A percentile compares a stretch with the other conserved stretches of the same genome.
These are phyloP conservation scores for Fusarium praegraminearum DNA, from an alignment of 2,329 filamentous ascomycete genomes.

Conservation along the genomic window DNA sequence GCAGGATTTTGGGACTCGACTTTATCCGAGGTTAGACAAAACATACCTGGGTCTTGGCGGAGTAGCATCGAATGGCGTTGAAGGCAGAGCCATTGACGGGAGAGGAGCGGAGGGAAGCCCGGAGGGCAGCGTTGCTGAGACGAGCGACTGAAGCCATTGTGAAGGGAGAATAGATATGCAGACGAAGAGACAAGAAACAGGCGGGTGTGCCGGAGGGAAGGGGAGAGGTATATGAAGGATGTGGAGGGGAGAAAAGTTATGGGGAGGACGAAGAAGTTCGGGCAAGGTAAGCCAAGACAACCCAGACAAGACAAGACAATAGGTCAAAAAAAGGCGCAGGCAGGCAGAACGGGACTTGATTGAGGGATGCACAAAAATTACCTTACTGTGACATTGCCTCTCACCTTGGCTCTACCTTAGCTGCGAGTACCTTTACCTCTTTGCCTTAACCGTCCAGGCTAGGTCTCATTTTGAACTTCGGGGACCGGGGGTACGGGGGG, in stretches of 20 bases:
- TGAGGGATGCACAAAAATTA: slow-evolving; percentile 31
- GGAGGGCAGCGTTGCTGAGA: slow-evolving; percentile 83
- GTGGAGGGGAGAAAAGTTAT: slow-evolving; percentile 48
- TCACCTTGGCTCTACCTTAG: slow-evolving; percentile 35
- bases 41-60: slow-evolving; percentile 87
- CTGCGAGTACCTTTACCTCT: slow-evolving; percentile 27
- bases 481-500: slow-evolving; percentile 35
- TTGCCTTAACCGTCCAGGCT: slow-evolving; percentile 8
- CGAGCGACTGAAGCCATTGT: slow-evolving; percentile 87
- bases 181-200: slow-evolving; percentile 49
- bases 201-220: slow-evolving; percentile 52
- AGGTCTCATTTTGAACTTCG: slow-evolving; percentile 36
- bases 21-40: slow-evolving; percentile 57
- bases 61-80: slow-evolving; percentile 90
- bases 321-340: slow-evolving; percentile 45
- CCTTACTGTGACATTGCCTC: slow-evolving; percentile 28
- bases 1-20: slow-evolving; percentile 17
- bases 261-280: slow-evolving; percentile 54
- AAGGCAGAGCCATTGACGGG: slow-evolving; percentile 79
- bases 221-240: slow-evolving; percentile 49
- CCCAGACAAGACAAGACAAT: background rate
- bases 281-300: slow-evolving; percentile 26
- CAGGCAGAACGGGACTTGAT: background rate
- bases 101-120: slow-evolving; percentile 77
- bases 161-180: slow-evolving; percentile 48